Percentiles rank a stretch among this genome's conserved stretches.
These are phyloP conservation scores for Pseudocercospora pini-densiflorae DNA, from an alignment of 2,329 filamentous ascomycete species.

Conservation along the genomic window DNA sequence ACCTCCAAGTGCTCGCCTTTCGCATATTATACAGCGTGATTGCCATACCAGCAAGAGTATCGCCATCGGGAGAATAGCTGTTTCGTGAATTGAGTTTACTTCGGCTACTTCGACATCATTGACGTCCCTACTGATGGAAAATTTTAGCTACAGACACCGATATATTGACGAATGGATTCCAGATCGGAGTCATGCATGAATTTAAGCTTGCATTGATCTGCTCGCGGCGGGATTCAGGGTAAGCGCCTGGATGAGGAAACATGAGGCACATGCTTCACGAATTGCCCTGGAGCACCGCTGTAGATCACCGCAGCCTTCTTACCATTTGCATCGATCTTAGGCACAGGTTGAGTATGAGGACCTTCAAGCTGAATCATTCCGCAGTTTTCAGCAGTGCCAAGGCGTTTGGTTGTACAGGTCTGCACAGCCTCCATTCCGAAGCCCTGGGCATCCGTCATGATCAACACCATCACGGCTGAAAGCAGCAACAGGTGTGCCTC, in stretches of 20 bases:
- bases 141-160: no score
- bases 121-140: no score
- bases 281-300: not conserved
- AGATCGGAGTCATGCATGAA: not conserved
- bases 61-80: no score
- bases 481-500: not conserved
- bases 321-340: not conserved
- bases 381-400: constrained; percentile 1
- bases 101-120: no score
- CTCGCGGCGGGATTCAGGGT: not conserved
- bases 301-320: not conserved
- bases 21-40: no score
- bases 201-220: not conserved
- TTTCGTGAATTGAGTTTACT: no score
- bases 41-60: no score
- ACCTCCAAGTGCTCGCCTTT: no score
- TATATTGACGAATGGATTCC: not conserved
- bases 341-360: not conserved
- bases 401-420: not conserved
- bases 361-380: not conserved
- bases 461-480: constrained; percentile 4
- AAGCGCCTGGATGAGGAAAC: not conserved
- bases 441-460: constrained; percentile 9
- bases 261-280: not conserved
- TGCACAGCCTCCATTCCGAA: not conserved